A percentile compares a stretch with the other conserved stretches of the same genome.
Conservation (phyloP, 768 basidiomycete genomes). For the Trametes villosa region DNA sequence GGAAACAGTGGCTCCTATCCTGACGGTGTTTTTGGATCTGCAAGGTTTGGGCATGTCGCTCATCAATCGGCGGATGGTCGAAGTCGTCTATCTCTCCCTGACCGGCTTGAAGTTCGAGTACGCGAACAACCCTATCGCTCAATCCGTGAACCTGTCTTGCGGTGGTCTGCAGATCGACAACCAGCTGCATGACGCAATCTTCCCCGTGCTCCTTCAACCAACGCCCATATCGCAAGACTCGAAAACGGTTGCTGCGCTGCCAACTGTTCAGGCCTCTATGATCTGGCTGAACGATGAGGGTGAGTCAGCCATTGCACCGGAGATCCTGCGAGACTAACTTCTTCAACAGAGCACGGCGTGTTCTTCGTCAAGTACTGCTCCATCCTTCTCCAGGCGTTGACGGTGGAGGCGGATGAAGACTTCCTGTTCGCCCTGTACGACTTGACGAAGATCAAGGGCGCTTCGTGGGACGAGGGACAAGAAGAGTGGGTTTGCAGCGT, state of each 20-base stretch:
- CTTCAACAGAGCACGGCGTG: conserved; percentile 85
- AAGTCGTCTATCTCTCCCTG: conserved; percentile 87
- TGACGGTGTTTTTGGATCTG: conserved; percentile 74
- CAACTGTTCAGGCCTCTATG: conserved; percentile 86
- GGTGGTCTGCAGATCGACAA: conserved; percentile 96
- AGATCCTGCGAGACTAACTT: neutral
- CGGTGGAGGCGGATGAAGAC: conserved; percentile 97
- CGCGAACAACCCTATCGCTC: conserved; percentile 74
- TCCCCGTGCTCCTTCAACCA: conserved; percentile 93
- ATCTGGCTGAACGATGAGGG: conserved; percentile 94
- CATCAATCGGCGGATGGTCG: conserved; percentile 83
- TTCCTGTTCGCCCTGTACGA: conserved; percentile 92
- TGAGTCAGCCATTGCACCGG: conserved; percentile 36
- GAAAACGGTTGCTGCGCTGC: conserved; percentile 77
- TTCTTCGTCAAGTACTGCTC: conserved; percentile 98
- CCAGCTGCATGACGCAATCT: conserved; percentile 94
- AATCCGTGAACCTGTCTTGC: conserved; percentile 78
- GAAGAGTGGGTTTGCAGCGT: conserved; percentile 62
- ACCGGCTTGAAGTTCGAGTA: conserved; percentile 85
- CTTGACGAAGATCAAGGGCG: conserved; percentile 88
- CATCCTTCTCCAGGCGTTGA: conserved; percentile 89
- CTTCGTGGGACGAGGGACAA: conserved; percentile 80
- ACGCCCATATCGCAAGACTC: conserved; percentile 82
- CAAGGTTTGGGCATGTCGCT: conserved; percentile 93
- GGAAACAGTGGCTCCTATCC: conserved; percentile 67